Evolutionary conservation across 2,329 filamentous ascomycete species (phyloP).

Genomic region (Penicillium sp.): DNA sequence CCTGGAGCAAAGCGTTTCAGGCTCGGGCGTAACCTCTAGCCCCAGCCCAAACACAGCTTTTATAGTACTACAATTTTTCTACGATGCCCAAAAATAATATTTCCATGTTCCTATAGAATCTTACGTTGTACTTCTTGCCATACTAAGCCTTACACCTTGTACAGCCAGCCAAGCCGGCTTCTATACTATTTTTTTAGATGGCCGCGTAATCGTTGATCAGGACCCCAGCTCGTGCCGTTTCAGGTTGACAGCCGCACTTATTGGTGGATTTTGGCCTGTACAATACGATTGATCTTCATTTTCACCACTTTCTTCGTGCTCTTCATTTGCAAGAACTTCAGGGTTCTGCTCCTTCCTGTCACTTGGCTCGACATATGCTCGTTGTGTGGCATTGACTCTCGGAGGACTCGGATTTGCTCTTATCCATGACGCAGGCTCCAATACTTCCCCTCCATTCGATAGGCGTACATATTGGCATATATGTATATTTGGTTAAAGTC

Average conservation of each 20-base stretch:
- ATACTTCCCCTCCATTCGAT: neutral
- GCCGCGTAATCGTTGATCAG: constrained; percentile 10
- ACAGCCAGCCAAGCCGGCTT: neutral
- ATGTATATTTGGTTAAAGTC: neutral
- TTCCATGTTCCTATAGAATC: no score
- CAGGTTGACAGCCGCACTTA: constrained; percentile 9
- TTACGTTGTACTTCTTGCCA: neutral
- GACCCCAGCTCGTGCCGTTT: constrained; percentile 12
- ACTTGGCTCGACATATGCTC: neutral
- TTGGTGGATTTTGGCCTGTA: neutral
- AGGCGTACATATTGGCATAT: neutral
- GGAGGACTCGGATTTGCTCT: neutral
- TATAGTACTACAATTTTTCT: neutral
- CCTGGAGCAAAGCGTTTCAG: neutral
- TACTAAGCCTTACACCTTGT: neutral
- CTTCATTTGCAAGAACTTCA: neutral
- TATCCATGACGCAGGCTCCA: neutral
- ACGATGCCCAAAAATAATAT: neutral
- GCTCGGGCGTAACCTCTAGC: neutral
- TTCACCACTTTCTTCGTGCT: neutral
- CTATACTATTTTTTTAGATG: neutral
- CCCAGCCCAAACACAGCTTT: neutral
- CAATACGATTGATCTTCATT: neutral
- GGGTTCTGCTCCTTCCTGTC: neutral
- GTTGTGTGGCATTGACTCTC: neutral